A percentile compares a stretch with the other conserved stretches of the same genome.
phyloP scores from a whole-genome alignment of 1,284 basidiomycete genomes.

The Tilletia setariae region DNA sequence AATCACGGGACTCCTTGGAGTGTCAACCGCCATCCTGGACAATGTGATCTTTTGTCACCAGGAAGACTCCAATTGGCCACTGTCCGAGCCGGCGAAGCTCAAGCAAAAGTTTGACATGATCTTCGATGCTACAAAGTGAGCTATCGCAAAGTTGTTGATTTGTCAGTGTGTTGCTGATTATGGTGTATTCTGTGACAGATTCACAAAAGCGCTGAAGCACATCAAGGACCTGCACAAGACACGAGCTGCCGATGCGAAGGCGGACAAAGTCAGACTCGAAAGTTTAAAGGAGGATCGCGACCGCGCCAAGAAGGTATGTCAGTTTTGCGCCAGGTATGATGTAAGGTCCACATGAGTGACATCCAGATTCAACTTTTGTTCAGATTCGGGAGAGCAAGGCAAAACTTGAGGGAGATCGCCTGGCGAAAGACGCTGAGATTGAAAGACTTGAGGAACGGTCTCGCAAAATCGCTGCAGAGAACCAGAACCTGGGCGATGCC shows the following conservation, averaged over 20 bases:
- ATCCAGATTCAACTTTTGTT: background rate
- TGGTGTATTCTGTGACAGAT: conserved; percentile 20
- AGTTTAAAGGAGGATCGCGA: conserved; percentile 61
- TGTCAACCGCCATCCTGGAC: conserved; percentile 92
- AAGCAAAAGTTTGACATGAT: conserved; percentile 99
- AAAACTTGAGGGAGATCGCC: conserved; percentile 32
- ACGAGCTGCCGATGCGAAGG: conserved; percentile 80
- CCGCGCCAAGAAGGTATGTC: background rate
- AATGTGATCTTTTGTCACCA: conserved; percentile 99
- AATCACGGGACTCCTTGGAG: conserved; percentile 77
- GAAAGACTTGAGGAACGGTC: conserved; percentile 39
- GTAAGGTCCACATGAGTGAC: background rate
- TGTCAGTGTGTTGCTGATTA: too few species aligned
- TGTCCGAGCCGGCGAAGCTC: conserved; percentile 80
- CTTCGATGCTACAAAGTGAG: conserved; percentile 78
- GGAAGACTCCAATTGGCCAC: conserved; percentile 97
- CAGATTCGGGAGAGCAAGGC: conserved; percentile 36
- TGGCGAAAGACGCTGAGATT: conserved; percentile 30
- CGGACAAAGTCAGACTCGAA: conserved; percentile 82
- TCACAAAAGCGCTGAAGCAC: conserved; percentile 87
- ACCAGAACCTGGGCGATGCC: conserved; percentile 55
- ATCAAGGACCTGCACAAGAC: conserved; percentile 80
- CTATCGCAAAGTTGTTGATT: background rate
- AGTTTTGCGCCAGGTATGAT: background rate
- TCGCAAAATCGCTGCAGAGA: conserved; percentile 59